Evolutionary conservation across 1,284 basidiomycete genomes (phyloP), one percentile per base, ranked within the genome.

Genomic region (Hemileia vastatrix): DNA sequence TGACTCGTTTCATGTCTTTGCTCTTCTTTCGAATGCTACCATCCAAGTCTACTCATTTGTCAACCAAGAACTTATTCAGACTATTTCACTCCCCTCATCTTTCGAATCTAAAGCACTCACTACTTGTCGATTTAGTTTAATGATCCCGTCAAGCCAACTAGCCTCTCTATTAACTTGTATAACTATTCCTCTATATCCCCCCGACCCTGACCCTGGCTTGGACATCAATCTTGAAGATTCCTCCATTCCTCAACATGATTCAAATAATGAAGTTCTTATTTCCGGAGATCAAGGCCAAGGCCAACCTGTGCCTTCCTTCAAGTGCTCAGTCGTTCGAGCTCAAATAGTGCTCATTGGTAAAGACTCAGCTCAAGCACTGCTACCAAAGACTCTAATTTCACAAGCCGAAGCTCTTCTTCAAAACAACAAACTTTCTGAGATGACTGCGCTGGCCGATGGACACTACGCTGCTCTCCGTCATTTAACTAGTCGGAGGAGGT

Each of bases 381-480:
- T 86, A 15, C 84, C 84, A 0, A 82, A 85, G 6, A 87, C 86
- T 0, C 78, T 86, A 48, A 83, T 86, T 57, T 83, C 85, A 1
- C 86, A 88, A 73, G 81, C 82, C 24, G 86, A 89, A 67, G 81
- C 83, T 0, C 74, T 88, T 40, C 79, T 90, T 18, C 81, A 84
- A 54, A 81, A 77, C 64, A 84, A 85, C 66, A 78, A 80, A 61
- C 79, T 86, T 6, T 79, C 83, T 63, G 86, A 89, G 71, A 85
- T 82, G 1, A 78, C 82, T 27, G 79, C 80, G 33, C 74, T 89
- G 23, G 82, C 83, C 0, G 84, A 85, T 82, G 67, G 77, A 79
- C 59, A 81, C 81, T 61, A 81, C 84, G 57, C 4, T 23, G 18
- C 8, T 2, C 19, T 33, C 23, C 40, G 48, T 65, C 15, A 40